Conservation (phyloP, 768 basidiomycete species). For the Lentinula raphanica region DNA sequence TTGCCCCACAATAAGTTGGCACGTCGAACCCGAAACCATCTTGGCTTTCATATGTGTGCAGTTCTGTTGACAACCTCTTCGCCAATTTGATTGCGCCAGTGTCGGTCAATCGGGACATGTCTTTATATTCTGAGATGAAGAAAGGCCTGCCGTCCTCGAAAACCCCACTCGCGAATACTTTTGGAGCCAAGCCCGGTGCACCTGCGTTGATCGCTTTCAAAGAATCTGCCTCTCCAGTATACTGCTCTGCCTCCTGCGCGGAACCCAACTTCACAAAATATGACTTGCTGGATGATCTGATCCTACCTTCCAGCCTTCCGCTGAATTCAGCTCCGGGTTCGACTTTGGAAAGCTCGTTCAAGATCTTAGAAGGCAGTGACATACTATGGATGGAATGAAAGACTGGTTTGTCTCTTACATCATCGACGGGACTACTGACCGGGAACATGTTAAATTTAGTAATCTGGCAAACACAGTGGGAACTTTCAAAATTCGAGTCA, state of each 20-base stretch:
- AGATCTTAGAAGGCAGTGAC: conserved; percentile 27
- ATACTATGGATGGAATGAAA: not conserved
- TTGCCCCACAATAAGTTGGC: conserved; percentile 74
- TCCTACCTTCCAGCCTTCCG: conserved; percentile 33
- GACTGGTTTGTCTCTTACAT: no score
- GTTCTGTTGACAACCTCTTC: conserved; percentile 57
- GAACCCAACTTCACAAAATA: conserved; percentile 65
- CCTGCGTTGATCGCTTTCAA: conserved; percentile 56
- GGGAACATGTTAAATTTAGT: no score
- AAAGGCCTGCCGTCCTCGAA: conserved; percentile 42
- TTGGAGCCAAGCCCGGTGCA: conserved; percentile 65
- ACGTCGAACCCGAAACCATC: conserved; percentile 65
- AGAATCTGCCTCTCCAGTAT: conserved; percentile 62
- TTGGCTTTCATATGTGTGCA: conserved; percentile 52
- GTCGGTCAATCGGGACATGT: conserved; percentile 42
- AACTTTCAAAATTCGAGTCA: no score
- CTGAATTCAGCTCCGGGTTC: conserved; percentile 49
- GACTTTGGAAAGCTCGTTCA: conserved; percentile 39
- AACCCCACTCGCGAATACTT: conserved; percentile 45
- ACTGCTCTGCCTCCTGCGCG: conserved; percentile 55
- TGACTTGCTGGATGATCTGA: conserved; percentile 46
- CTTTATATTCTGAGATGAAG: conserved; percentile 74
- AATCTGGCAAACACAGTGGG: no score
- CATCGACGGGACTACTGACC: no score
- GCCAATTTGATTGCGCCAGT: conserved; percentile 48